A percentile compares a stretch with the other conserved stretches of the same genome.
phyloP scores from a whole-genome alignment of 176 grass and related monocot species.

The Rhipidocladum racemiflorum region DNA sequence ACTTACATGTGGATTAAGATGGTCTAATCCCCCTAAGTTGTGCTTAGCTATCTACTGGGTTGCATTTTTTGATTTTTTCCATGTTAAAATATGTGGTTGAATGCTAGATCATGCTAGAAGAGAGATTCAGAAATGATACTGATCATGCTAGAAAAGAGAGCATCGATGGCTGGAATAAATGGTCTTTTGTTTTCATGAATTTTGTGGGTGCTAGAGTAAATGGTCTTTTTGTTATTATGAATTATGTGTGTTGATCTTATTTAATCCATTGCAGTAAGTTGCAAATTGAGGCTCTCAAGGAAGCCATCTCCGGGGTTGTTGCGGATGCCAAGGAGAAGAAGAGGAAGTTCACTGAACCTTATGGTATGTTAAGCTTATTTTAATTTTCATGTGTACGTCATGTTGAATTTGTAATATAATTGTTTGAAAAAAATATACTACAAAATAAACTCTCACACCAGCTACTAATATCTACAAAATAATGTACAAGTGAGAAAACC shows the following conservation, averaged over 20 bases:
- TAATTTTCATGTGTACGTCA: too few species aligned
- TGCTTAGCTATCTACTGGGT: background rate
- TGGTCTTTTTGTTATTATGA: background rate
- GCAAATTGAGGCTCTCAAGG: slow-evolving; percentile 48
- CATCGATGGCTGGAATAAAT: background rate
- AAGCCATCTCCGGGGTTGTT: slow-evolving; percentile 53
- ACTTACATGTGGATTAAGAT: background rate
- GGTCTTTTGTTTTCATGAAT: too few species aligned
- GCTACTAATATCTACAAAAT: too few species aligned
- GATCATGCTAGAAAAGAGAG: background rate
- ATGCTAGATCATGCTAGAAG: background rate
- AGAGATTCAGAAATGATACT: background rate
- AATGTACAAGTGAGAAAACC: too few species aligned
- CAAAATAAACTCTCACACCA: too few species aligned
- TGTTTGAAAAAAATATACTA: too few species aligned
- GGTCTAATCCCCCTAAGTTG: background rate
- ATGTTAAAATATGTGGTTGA: background rate
- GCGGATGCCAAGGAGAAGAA: slow-evolving; percentile 55
- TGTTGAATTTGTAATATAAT: too few species aligned
- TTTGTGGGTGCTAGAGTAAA: too few species aligned
- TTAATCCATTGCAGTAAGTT: slow-evolving; percentile 56
- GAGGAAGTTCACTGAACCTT: slow-evolving; percentile 70
- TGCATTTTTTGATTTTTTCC: background rate
- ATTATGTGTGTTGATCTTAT: background rate
- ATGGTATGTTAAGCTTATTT: too few species aligned